Percentiles rank a stretch among this genome's conserved stretches.
These are phyloP conservation scores for Apiospora saccharicola DNA, from an alignment of 2,329 filamentous ascomycete genomes.

Conservation along the genomic window DNA sequence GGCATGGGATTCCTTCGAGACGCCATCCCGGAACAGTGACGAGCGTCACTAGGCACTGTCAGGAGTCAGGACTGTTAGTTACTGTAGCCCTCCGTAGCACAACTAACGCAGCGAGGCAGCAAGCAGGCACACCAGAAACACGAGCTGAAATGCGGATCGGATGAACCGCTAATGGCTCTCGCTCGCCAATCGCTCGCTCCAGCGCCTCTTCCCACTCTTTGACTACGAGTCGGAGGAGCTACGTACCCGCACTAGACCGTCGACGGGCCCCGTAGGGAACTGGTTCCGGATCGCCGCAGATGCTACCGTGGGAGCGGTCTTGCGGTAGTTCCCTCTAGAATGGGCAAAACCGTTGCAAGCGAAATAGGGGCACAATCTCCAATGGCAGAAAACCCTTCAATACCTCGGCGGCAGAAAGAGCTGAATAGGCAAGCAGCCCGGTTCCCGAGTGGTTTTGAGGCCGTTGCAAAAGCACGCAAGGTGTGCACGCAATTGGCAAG, in stretches of 20 bases:
- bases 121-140: background rate
- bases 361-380: background rate
- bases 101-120: background rate
- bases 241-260: conserved; percentile 1
- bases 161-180: background rate
- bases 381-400: background rate
- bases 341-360: background rate
- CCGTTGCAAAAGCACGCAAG: background rate
- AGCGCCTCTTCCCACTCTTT: background rate
- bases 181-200: background rate
- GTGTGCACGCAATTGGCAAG: background rate
- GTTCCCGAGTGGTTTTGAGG: background rate
- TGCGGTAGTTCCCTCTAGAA: background rate
- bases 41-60: background rate
- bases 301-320: background rate
- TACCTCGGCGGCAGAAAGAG: background rate
- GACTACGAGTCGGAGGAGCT: background rate
- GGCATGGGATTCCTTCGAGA: background rate
- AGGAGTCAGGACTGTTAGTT: background rate
- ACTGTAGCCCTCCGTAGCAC: background rate
- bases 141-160: conserved; percentile 19
- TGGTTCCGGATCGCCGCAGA: background rate
- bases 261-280: conserved; percentile 6
- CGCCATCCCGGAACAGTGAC: background rate
- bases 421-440: background rate